Evolutionary conservation across 129 eudicot genomes (phyloP).

Genomic region (Oenanthe sinensis): DNA sequence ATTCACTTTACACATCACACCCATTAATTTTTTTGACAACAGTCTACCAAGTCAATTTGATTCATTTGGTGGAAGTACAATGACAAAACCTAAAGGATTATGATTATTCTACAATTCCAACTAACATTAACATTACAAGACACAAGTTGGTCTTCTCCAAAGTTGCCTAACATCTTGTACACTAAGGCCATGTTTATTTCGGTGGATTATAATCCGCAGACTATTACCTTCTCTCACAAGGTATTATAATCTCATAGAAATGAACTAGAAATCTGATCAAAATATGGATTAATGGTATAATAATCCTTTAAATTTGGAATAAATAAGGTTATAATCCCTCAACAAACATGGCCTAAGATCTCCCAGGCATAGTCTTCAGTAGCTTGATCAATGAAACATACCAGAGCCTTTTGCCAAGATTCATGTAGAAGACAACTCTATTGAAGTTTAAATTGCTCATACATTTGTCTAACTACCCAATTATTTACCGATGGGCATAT

Average conservation of each 20-base stretch:
- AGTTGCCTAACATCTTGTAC: conserved; percentile 4
- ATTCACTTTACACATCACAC: not conserved
- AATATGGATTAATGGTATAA: no score
- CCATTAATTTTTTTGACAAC: not conserved
- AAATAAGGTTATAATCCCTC: no score
- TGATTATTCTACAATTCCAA: not conserved
- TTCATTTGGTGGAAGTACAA: not conserved
- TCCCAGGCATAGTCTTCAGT: not conserved
- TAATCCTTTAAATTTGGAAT: no score
- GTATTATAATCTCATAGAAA: no score
- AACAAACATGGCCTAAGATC: not conserved
- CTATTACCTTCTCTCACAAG: no score
- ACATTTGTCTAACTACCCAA: not conserved
- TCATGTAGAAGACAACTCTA: not conserved
- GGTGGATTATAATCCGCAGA: no score
- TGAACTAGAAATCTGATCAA: no score
- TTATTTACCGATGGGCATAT: not conserved
- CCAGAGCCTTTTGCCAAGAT: not conserved
- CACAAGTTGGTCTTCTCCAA: not conserved
- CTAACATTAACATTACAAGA: not conserved
- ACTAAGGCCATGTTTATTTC: not conserved
- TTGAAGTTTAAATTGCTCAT: not conserved
- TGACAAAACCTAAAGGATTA: not conserved
- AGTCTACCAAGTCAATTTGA: not conserved
- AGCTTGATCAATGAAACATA: not conserved